Evolutionary conservation across 2,329 filamentous ascomycete genomes (phyloP).

Genomic region (Metarhizium sp.): DNA sequence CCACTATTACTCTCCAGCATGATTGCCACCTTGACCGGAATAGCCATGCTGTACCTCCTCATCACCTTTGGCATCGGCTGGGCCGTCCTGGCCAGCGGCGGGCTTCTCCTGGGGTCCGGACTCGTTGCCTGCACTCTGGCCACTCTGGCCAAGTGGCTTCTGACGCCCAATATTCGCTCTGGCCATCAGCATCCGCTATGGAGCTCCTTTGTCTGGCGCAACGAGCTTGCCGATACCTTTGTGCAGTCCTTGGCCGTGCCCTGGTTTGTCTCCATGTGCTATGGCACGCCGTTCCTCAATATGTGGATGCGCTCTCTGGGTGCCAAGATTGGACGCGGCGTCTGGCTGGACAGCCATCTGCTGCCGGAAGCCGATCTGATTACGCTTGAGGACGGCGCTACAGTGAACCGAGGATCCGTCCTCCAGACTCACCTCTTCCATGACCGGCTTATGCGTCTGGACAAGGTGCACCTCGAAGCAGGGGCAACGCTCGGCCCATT

Average conservation of each 20-base stretch:
- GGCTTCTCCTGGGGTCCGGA: conserved; percentile 3
- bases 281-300: conserved; percentile 12
- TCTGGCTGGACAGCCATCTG: conserved; percentile 14
- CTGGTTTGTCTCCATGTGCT: conserved; percentile 8
- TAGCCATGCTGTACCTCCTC: conserved; percentile 7
- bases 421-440: conserved; percentile 14
- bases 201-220: conserved; percentile 16
- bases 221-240: conserved; percentile 50
- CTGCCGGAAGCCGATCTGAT: conserved; percentile 13
- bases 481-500: conserved; percentile 12
- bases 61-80: conserved; percentile 7
- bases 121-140: conserved; percentile 6
- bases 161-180: conserved; percentile 9
- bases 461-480: conserved; percentile 9
- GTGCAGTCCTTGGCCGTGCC: conserved; percentile 28
- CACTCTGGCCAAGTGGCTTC: conserved; percentile 11
- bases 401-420: conserved; percentile 12
- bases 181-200: conserved; percentile 13
- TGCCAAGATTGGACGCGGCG: conserved; percentile 12
- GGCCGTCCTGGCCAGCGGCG: conserved; percentile 8
- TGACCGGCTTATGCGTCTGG: conserved; percentile 14
- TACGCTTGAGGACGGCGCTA: conserved; percentile 10
- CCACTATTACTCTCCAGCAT: conserved; percentile 8
- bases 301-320: conserved; percentile 12
- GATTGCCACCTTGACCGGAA: conserved; percentile 1